Base-by-base conservation (phyloP, 148 eudicot species). In the Vaccinium corymbosum region DNA sequence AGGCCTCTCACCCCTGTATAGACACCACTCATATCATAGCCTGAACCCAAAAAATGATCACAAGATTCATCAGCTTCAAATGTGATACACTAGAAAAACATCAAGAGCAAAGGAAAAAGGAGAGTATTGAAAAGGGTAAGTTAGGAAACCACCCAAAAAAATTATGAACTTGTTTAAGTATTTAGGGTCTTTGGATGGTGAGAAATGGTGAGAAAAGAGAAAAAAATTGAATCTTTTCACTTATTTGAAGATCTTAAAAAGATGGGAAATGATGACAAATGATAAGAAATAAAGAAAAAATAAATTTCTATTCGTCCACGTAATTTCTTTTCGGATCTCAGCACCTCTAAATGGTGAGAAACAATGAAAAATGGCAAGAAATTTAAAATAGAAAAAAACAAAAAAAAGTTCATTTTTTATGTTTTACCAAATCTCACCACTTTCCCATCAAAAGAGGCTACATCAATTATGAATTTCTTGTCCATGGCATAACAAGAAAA, bases 11-110 rank as follows among this genome's bases (percentile, higher is more conserved):
- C 84, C 71, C 91, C 93, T 51, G 84, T 8, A 29, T 84, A 25
- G 50, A 88, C 77, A 70, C 89, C 91, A 80, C 88, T 87, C 88
- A 92, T 59, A 29, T 68, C 87, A 90, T 90, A 89, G 4, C 92
- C 94, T 92, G 88, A 84, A 83, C 61, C 59, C 76, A 51, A 62
- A 50, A 62, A 3, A 73, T 16, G 5, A 22, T 22, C 48, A 82
- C 19, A 51, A 27, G 46, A 46, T 56, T 76, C 52, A 50, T 76
- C 52, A 50, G 77, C 27, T 64, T 0, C 29, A 27, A 49, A 5
- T 25, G 16, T 68, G 3, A 35, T 2, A 35, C 3, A 6, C 27
- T 3, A 68, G 38, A 68, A 53, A 53, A 68, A 12, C 35, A 68
- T 68, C 73, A 68, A 27, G 2, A 25, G 12, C 27, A 70, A 70